Evolutionary conservation across 108 stramenopile species (phyloP), one percentile per base, ranked within the genome.

Genomic region (Epithemia pelagica): DNA sequence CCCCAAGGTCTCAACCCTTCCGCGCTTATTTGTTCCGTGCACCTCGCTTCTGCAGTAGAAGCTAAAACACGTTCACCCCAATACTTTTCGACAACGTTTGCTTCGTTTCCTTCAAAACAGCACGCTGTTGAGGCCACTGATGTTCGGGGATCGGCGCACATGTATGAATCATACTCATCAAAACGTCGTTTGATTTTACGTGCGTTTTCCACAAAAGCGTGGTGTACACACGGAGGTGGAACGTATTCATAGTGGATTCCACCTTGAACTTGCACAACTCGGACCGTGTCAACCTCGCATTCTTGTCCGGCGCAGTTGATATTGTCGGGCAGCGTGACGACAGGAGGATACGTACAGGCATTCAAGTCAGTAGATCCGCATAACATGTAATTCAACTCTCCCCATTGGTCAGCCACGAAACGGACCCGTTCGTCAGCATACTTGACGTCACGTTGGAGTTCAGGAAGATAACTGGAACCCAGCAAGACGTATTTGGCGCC

Each of bases 211-310:
- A 69, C 84, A 58, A 87, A 87, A 19, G 67, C 74, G 53, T 80
- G 81, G 15, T 86, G 60, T 1, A 86, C 84, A 77, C 86, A 87
- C 3, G 82, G 69, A 18, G 76, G 74, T 10, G 73, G 70, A 22
- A 85, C 67, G 69, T 82, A 90, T 66, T 90, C 89, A 56, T 76
- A 90, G 64, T 73, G 69, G 15, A 83, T 65, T 20, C 74, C 79
- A 7, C 58, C 67, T 10, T 46, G 37, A 0, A 86, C 79, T 65
- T 82, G 46, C 2, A 91, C 75, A 10, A 80, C 72, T 29, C 86
- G 73, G 27, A 82, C 22, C 32, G 73, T 78, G 31, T 88, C 81
- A 30, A 85, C 69, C 27, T 68, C 62, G 57, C 86, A 91, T 66
- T 86, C 85, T 20, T 54, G 58, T 28, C 71, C 83, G n/a, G 3